Evolutionary conservation across 441 rosid genomes (phyloP), one percentile per base, ranked within the genome.

Genomic region (Pelargonium citronellum): DNA sequence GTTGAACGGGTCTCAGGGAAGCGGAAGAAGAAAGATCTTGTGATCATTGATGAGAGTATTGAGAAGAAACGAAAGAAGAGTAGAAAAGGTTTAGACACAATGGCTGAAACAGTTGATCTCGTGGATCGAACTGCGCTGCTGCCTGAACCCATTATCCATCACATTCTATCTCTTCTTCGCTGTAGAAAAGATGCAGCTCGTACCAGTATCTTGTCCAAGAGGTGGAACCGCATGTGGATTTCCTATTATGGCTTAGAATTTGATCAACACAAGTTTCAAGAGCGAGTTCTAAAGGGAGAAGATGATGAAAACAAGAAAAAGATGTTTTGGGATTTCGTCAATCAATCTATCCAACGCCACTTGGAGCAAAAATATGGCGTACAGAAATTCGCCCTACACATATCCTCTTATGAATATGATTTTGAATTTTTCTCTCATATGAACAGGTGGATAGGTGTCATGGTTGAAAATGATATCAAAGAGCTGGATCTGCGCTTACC

Each of bases 71-170:
- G 46, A 64, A 77, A 77, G 78, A 62, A 17, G 57, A 68, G 61
- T 12, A 69, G 58, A 63, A 69, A 11, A 17, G 69, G 69, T 66
- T 13, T 24, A 60, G 47, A 62, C 4, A 64, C 41, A 41, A 20
- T 64, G 73, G 71, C 70, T 20, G 70, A 51, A 62, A 51, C 69
- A 27, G 63, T 39, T 65, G 39, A 61, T n/a, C 27, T 66, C 10
- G 60, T 47, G 46, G 85, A 79, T 68, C 53, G 63, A n/a, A 79
- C 73, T 58, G 77, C 79, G 9, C 71, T 77, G 17, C 64, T 81
- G 58, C 83, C 85, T 67, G 79, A 74, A 16, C 78, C 69, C 68
- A 57, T 77, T 47, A 79, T 72, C 58, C 82, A 79, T 63, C 74
- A 63, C 7, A 79, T 82, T 37, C 67, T 79, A 13, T 66, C 76